Percentiles rank a stretch among this genome's conserved stretches.
phyloP scores from a whole-genome alignment of 352 stramenopile species.

The Phytophthora tubulina region DNA sequence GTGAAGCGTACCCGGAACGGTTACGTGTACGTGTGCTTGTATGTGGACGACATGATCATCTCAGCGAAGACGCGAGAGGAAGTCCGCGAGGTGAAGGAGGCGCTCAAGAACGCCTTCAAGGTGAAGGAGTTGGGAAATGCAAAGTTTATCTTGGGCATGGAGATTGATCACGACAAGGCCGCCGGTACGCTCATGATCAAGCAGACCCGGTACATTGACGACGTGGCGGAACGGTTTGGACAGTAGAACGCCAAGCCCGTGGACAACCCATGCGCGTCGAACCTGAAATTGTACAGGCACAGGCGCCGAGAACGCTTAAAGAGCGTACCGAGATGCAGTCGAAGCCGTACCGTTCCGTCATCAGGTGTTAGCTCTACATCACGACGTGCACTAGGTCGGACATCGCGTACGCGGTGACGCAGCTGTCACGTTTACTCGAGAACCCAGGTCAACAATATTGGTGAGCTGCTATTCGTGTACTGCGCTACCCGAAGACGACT shows the following conservation, averaged over 20 bases:
- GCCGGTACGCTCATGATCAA: slow-evolving; percentile 32
- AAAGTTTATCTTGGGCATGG: slow-evolving; percentile 35
- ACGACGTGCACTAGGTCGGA: slow-evolving; percentile 13
- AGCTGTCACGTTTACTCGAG: slow-evolving; percentile 9
- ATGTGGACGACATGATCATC: no score
- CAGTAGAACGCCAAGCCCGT: slow-evolving; percentile 17
- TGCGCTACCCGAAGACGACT: slow-evolving; percentile 11
- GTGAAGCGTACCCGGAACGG: slow-evolving; percentile 5
- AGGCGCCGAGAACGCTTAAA: slow-evolving; percentile 9
- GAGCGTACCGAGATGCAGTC: slow-evolving; percentile 5
- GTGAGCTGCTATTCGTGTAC: slow-evolving; percentile 7
- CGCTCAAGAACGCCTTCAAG: slow-evolving; percentile 22
- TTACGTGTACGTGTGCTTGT: slow-evolving; percentile 26
- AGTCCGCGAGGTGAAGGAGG: slow-evolving; percentile 17
- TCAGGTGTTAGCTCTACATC: slow-evolving; percentile 26
- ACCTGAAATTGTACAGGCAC: slow-evolving; percentile 11
- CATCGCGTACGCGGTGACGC: slow-evolving; percentile 15
- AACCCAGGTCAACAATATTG: slow-evolving; percentile 14
- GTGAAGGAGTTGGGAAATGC: no score
- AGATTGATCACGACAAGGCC: slow-evolving; percentile 27
- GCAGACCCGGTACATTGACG: slow-evolving; percentile 32
- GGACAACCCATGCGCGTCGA: slow-evolving; percentile 6
- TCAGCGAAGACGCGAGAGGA: slow-evolving; percentile 13
- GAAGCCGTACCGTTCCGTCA: slow-evolving; percentile 18
- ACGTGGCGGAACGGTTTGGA: slow-evolving; percentile 17